Evolutionary conservation across 495 filamentous ascomycete species (phyloP).

Genomic region (Pseudevernia furfuracea): DNA sequence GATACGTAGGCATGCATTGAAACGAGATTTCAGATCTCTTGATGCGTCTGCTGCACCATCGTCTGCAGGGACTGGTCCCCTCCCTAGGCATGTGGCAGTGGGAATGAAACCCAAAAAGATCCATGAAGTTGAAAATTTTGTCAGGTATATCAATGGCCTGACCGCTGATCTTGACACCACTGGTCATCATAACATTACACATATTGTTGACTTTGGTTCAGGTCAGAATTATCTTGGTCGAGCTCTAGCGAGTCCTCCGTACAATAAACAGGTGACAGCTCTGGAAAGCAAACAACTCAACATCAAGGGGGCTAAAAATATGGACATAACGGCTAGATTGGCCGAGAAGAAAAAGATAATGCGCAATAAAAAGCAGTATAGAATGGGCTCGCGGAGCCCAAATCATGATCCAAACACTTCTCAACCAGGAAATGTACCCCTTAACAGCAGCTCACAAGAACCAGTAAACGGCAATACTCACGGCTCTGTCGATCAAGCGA

Average conservation of each 20-base stretch:
- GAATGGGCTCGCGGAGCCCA: slow-evolving; percentile 31
- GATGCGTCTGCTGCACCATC: slow-evolving; percentile 23
- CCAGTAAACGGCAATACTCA: slow-evolving; percentile 31
- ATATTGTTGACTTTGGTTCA: slow-evolving; percentile 91
- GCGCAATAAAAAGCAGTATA: slow-evolving; percentile 68
- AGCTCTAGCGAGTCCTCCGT: slow-evolving; percentile 73
- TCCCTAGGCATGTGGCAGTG: slow-evolving; percentile 64
- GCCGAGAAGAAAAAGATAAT: slow-evolving; percentile 58
- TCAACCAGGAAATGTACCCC: neutral
- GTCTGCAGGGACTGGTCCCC: slow-evolving; percentile 31
- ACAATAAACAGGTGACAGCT: slow-evolving; percentile 78
- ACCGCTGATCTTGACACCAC: slow-evolving; percentile 49
- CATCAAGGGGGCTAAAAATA: slow-evolving; percentile 71
- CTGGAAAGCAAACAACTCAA: slow-evolving; percentile 83
- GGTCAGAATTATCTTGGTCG: slow-evolving; percentile 94
- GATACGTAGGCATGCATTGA: slow-evolving; percentile 62
- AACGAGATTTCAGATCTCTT: slow-evolving; percentile 46
- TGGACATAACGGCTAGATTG: slow-evolving; percentile 70
- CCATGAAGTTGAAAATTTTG: slow-evolving; percentile 72
- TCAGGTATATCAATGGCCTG: slow-evolving; percentile 50
- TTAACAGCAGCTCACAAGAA: neutral
- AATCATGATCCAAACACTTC: neutral
- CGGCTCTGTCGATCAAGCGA: neutral
- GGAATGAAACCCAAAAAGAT: slow-evolving; percentile 97
- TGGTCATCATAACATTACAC: slow-evolving; percentile 54